Evolutionary conservation across 2,329 filamentous ascomycete species (phyloP), one percentile per base, ranked within the genome.

Genomic region (Ophiostoma sp.): DNA sequence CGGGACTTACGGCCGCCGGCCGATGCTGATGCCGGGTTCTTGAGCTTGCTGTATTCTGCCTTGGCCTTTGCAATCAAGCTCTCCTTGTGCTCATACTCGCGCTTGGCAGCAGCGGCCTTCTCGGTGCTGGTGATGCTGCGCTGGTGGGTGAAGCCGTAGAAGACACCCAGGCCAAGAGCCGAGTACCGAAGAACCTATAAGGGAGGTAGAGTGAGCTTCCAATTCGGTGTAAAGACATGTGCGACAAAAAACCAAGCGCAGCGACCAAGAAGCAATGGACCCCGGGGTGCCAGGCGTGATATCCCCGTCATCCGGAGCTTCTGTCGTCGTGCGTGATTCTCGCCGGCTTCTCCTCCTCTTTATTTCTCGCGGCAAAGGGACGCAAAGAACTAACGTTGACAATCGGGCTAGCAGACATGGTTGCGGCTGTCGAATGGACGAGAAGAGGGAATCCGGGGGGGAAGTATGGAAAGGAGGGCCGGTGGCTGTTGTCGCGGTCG

Each of bases 71-170:
- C 83, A 84, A 99, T 98, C 84, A 98, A 85, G 75, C 88, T 87
- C 81, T 93, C 86, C 86, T 98, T 96, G 82, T 92, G 90, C 78
- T 93, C 85, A 79, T 94, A 98, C 79, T 97, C 92, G 77, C 87
- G 87, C 80, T 96, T 83, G 75, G 87, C 85, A 75, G 89, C 86
- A 74, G 88, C 84, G 71, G 85, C 81, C 81, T 88, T 90, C 77
- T 93, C 87, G 76, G 85, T 80, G 69, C 90, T 80, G 74, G 82
- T 89, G 80, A 99, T 89, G 72, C 87, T 86, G 77, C 89, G 85
- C 84, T 99, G 95, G 84, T 97, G 94, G 81, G 89, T 91, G 84
- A 97, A 88, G 79, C 95, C 95, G 84, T 99, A 99, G 82, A 97
- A 89, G 78, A 98, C 83, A 79, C 95, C 95, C 76, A 92, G 84